Evolutionary conservation across 805 yeast genomes (phyloP), one percentile per base, ranked within the genome.

Genomic region (Kodamaea lidongshanica): DNA sequence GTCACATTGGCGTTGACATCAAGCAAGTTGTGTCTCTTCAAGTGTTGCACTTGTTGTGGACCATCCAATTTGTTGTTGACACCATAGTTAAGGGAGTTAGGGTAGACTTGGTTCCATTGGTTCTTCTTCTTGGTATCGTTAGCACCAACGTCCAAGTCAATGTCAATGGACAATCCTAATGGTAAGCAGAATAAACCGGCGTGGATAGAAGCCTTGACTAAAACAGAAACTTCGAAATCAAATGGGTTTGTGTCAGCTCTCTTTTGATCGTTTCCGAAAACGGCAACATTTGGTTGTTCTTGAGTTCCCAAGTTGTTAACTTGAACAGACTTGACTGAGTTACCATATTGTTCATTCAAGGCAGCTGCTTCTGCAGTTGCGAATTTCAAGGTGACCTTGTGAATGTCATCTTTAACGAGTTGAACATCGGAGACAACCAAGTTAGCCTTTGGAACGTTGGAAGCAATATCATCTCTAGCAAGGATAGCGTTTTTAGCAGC

Each of bases 371-470:
- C 42, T n/a, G 38, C 39, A n/a, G 49, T 37, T 19, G 39, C 37
- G 21, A 45, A 47, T 24, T 39, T 33, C 19, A 47, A 27, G 11
- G 44, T 41, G 24, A 44, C 48, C 36, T 47, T 40, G 37, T 34
- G 46, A 17, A 40, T 25, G 31, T 40, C 43, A 19, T 30, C 48
- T 19, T 34, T 25, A 15, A 42, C 45, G 24, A 23, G 39, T 8
- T 30, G 32, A 28, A 45, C 39, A 23, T 45, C 40, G n/a, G 42
- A 35, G 9, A 42, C 44, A 14, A 35, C 32, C 28, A 43, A 41
- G 19, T 39, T 32, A 7, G 45, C 47, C 35, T 35, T 41, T 18
- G 47, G 47, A 26, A 37, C 37, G 35, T 23, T 32, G 12, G 15
- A 28, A 27, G 25, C 9, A 16, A 27, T 25, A 27, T 28, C 33